phyloP scores from a whole-genome alignment of 345 rosid genomes.

The Boechera retrofracta region DNA sequence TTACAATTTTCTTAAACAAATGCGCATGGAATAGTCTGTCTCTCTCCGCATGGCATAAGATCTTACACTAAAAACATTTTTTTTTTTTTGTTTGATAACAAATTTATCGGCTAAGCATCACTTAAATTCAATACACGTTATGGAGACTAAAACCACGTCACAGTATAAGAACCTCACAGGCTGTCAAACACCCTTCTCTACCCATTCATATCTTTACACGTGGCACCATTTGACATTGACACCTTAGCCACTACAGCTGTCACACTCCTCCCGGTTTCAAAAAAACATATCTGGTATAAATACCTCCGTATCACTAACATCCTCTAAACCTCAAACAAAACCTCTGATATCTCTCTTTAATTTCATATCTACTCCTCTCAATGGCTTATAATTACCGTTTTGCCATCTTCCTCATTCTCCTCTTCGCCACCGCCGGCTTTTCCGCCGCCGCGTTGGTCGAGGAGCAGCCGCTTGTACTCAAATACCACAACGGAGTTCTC shows the following conservation, averaged over 20 bases:
- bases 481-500: constrained; percentile 43
- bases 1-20: neutral
- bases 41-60: constrained; percentile 13
- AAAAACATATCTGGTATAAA: constrained; percentile 28
- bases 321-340: constrained; percentile 12
- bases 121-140: constrained; percentile 37
- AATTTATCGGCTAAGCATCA: constrained; percentile 39
- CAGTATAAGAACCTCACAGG: constrained; percentile 32
- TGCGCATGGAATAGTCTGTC: neutral
- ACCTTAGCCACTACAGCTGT: constrained; percentile 39
- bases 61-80: neutral
- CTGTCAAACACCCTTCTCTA: constrained; percentile 29
- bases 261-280: neutral
- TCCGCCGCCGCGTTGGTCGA: constrained; percentile 62
- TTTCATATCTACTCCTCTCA: neutral
- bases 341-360: neutral
- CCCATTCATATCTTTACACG: constrained; percentile 18
- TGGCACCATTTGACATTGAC: constrained; percentile 22
- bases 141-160: constrained; percentile 40
- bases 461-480: constrained; percentile 66
- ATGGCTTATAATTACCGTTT: constrained; percentile 54
- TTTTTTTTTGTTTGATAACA: neutral
- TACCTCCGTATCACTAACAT: constrained; percentile 5
- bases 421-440: constrained; percentile 24
- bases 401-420: constrained; percentile 45